Evolutionary conservation across 2,329 filamentous ascomycete species (phyloP), one percentile per base, ranked within the genome.

Genomic region (Penicillium occitanis): DNA sequence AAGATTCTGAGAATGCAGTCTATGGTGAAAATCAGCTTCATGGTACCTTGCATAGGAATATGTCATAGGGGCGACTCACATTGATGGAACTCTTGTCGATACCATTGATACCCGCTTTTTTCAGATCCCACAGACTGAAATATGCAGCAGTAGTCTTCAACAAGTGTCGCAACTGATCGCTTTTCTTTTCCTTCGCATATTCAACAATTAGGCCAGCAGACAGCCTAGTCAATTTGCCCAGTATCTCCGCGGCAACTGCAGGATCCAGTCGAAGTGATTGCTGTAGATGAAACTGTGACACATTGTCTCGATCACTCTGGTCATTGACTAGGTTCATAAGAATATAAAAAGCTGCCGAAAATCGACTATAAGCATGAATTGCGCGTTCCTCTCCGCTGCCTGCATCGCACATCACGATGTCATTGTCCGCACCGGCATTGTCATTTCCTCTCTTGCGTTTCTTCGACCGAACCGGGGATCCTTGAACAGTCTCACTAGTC

Each of bases 401-500:
- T 17, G 28, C 61, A 58, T 64, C 51, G 33, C 37, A 25, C 61
- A 64, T 58, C n/a, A 57, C 51, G 22, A 60, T 50, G 11, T 65
- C 63, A 22, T 58, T 35, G 14, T 14, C 63, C 22, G 28, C 50
- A 63, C 19, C 74, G n/a, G 72, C 60, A 62, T 76, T 72, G 71
- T 77, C 75, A 17, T 70, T 67, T 63, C 76, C 73, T 63, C 78
- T 76, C 72, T 80, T 81, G 33, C 79, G 71, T 67, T 81, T 81
- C 14, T 72, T 76, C 13, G 75, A 75, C 58, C 58, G 67, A 60
- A 69, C 63, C 19, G 77, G 68, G 6, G 73, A 74, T 28, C 70
- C 71, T 22, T 70, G 70, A n/a, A 78, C 63, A 6, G 77, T 77
- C 68, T 76, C 65, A 48, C 72, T 75, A 0, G 78, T 78, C 53